Evolutionary conservation across 23 red algal genomes (phyloP).

Genomic region (Rhodosorus marinus): DNA sequence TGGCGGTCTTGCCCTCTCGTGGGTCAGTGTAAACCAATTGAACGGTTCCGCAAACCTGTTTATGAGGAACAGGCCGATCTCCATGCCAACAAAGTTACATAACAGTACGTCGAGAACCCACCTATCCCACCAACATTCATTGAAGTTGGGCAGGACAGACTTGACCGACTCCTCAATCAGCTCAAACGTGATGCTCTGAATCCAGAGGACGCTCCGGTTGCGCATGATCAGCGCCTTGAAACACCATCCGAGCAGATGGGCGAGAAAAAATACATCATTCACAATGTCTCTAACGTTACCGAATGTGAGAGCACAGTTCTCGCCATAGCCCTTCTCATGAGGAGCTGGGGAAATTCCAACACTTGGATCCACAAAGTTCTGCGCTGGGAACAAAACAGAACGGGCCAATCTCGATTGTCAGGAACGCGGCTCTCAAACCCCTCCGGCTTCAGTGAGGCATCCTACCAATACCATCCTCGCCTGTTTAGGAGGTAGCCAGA

Average conservation of each 20-base stretch:
- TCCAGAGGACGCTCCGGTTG: slow-evolving; percentile 1
- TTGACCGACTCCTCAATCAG: slow-evolving; percentile 8
- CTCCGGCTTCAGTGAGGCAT: too few relatives aligned
- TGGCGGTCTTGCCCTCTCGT: too few relatives aligned
- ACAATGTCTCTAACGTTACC: neutral
- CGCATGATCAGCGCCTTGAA: slow-evolving; percentile 10
- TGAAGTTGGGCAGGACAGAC: slow-evolving; percentile 8
- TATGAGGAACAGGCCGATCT: slow-evolving; percentile 9
- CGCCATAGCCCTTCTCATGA: neutral
- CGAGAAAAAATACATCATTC: slow-evolving; percentile 4
- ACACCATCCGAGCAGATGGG: slow-evolving; percentile 5
- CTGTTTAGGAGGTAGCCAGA: slow-evolving; percentile 6
- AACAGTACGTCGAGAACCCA: slow-evolving; percentile 19
- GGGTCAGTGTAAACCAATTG: too few relatives aligned
- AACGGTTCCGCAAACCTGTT: too few relatives aligned
- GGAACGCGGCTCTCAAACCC: too few relatives aligned
- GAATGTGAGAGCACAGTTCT: slow-evolving; percentile 4
- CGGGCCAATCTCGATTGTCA: too few relatives aligned
- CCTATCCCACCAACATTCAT: slow-evolving; percentile 50
- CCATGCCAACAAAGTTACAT: slow-evolving; percentile 25
- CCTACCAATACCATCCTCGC: neutral
- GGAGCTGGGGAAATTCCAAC: neutral
- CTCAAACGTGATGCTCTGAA: slow-evolving; percentile 14
- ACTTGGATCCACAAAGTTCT: neutral
- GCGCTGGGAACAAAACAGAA: neutral